Conservation (phyloP, 2,329 filamentous ascomycete genomes). For the Epichloe hybrida region DNA sequence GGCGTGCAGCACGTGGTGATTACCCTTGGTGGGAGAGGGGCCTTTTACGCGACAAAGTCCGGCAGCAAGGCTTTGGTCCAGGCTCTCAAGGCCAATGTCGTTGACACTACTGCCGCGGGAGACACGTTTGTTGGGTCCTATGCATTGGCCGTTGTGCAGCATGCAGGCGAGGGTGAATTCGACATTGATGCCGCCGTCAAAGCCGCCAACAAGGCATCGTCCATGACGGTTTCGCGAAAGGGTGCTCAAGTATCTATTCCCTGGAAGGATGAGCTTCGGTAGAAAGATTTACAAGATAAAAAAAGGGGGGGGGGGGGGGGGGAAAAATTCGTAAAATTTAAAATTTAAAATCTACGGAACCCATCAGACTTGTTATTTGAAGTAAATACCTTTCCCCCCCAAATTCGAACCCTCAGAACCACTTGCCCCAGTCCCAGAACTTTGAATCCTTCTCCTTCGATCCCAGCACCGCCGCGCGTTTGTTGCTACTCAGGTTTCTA, state of each 20-base stretch:
- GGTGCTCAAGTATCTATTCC: constrained; percentile 31
- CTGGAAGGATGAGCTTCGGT: constrained; percentile 28
- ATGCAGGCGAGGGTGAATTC: constrained; percentile 23
- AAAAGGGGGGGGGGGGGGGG: too few species aligned
- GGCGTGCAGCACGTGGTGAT: constrained; percentile 70
- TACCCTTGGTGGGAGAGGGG: constrained; percentile 72
- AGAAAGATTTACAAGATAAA: constrained; percentile 6
- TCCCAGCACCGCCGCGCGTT: neutral
- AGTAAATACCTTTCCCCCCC: neutral
- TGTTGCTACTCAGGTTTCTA: neutral
- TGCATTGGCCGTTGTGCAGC: constrained; percentile 55
- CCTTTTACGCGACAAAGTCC: constrained; percentile 44
- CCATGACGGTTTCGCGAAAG: constrained; percentile 27
- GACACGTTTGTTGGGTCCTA: constrained; percentile 92
- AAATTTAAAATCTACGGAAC: neutral
- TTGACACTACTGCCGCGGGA: constrained; percentile 88
- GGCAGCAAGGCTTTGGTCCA: constrained; percentile 35
- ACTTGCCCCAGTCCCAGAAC: constrained; percentile 13
- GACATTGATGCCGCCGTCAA: constrained; percentile 42
- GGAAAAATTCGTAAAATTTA: neutral
- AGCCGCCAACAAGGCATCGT: constrained; percentile 37
- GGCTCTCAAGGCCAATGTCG: constrained; percentile 59
- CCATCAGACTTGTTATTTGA: neutral
- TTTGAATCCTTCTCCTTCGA: constrained; percentile 14
- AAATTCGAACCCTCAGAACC: constrained; percentile 13